A percentile compares a stretch with the other conserved stretches of the same genome.
Conservation (phyloP, 805 yeast genomes). For the Saccharomycopsis sp. region DNA sequence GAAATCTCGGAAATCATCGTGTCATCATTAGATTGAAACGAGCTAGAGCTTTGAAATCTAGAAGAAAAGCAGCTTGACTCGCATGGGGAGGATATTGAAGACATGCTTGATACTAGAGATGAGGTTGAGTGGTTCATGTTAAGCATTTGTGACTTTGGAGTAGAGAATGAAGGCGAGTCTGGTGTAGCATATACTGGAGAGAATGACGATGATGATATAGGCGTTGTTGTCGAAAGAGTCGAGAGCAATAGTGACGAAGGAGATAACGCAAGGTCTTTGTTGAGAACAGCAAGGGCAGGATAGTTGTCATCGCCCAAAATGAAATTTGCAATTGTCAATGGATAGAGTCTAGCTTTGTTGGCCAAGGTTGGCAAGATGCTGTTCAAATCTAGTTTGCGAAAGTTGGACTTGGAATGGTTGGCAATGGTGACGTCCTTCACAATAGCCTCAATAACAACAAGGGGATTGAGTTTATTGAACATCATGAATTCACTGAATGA, state of each 20-base stretch:
- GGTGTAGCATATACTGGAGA: too few relatives aligned
- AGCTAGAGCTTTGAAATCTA: constrained; percentile 2
- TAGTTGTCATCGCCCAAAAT: constrained; percentile 9
- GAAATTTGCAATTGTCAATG: constrained; percentile 8
- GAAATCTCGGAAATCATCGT: constrained; percentile 3
- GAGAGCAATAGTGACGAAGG: too few relatives aligned
- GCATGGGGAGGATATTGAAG: constrained; percentile 1
- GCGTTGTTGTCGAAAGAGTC: too few relatives aligned
- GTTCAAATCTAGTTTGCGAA: constrained; percentile 5
- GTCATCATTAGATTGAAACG: constrained; percentile 3
- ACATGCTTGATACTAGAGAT: not conserved
- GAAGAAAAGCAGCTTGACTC: not conserved
- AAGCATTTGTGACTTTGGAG: too few relatives aligned
- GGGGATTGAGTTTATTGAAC: constrained; percentile 1
- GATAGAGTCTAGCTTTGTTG: not conserved
- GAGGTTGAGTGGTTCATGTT: too few relatives aligned
- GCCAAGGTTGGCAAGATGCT: constrained; percentile 3
- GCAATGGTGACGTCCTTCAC: not conserved
- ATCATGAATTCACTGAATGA: constrained; percentile 4
- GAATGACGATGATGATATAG: too few relatives aligned
- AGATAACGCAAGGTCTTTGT: too few relatives aligned
- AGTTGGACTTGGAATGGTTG: constrained; percentile 6
- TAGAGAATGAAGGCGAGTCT: too few relatives aligned
- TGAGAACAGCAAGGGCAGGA: not conserved
- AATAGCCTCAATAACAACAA: not conserved